Conservation (phyloP, 805 yeast genomes). For the Hermanozyma aechmeae region DNA sequence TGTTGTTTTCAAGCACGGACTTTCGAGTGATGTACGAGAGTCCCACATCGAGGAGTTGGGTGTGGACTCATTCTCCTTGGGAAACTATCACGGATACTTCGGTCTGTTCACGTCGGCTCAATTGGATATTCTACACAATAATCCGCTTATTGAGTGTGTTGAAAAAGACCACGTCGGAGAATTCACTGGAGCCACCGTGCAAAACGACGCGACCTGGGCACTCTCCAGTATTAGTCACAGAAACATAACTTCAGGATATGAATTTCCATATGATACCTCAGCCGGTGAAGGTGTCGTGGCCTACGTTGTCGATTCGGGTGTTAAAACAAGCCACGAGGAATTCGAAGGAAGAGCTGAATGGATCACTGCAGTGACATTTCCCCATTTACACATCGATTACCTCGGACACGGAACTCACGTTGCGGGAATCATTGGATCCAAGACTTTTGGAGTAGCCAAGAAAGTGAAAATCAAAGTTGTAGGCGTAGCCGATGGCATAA, state of each 20-base stretch:
- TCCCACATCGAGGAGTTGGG: too few species aligned
- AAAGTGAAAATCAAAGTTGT: neutral
- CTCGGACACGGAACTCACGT: constrained; percentile 1
- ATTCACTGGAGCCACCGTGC: constrained; percentile 14
- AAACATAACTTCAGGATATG: neutral
- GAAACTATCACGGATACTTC: too few species aligned
- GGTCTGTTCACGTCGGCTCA: constrained; percentile 11
- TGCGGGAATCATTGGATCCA: neutral
- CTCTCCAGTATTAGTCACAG: neutral
- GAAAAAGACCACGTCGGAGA: constrained; percentile 12
- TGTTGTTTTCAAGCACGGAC: too few species aligned
- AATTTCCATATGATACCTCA: too few species aligned
- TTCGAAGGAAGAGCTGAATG: neutral
- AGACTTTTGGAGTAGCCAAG: neutral
- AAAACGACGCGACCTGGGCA: constrained; percentile 15
- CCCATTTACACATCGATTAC: too few species aligned
- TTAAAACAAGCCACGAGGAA: neutral
- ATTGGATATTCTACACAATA: constrained; percentile 12
- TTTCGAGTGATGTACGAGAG: too few species aligned
- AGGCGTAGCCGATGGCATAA: too few species aligned
- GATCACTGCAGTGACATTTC: neutral
- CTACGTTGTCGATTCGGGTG: neutral
- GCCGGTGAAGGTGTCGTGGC: neutral
- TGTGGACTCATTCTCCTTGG: too few species aligned
- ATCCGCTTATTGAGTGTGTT: constrained; percentile 11